These are phyloP conservation scores for Monosporozyma aerobia DNA, from an alignment of 805 yeast species.

Conservation along the genomic window DNA sequence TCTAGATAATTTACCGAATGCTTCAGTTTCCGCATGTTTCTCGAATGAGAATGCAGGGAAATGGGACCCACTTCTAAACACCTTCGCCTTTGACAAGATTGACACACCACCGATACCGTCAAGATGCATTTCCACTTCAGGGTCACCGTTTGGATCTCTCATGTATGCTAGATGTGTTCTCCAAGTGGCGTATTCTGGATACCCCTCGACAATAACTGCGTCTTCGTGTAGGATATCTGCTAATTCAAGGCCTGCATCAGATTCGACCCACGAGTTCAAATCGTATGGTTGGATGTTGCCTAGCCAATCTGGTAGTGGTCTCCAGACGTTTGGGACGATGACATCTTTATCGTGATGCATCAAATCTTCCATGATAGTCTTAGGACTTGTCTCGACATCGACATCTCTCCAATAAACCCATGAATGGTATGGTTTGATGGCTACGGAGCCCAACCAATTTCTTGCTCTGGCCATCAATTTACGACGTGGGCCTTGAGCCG, in stretches of 20 bases:
- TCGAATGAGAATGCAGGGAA: slow-evolving; percentile 95
- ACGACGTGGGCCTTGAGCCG: slow-evolving; percentile 91
- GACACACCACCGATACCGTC: slow-evolving; percentile 99
- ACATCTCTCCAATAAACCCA: slow-evolving; percentile 98
- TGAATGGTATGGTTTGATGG: slow-evolving; percentile 83
- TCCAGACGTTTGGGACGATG: slow-evolving; percentile 91
- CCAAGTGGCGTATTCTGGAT: slow-evolving; percentile 97
- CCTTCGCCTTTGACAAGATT: slow-evolving; percentile 76
- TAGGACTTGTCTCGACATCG: slow-evolving; percentile 87
- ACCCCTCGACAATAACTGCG: slow-evolving; percentile 95
- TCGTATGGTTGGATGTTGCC: slow-evolving; percentile 82
- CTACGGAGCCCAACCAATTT: slow-evolving; percentile 84
- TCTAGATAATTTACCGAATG: slow-evolving; percentile 83
- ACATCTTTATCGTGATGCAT: slow-evolving; percentile 90
- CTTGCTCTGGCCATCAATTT: slow-evolving; percentile 94
- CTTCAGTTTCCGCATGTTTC: slow-evolving; percentile 97
- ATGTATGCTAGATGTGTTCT: slow-evolving; percentile 92
- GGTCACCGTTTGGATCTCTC: slow-evolving; percentile 91
- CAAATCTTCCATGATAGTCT: slow-evolving; percentile 77
- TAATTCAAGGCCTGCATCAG: slow-evolving; percentile 69
- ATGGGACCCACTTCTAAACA: slow-evolving; percentile 81
- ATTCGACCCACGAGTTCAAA: slow-evolving; percentile 77
- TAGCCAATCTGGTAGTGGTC: slow-evolving; percentile 80
- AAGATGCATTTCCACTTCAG: slow-evolving; percentile 82
- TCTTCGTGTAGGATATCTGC: slow-evolving; percentile 80